Evolutionary conservation across 495 filamentous ascomycete genomes (phyloP).

Genomic region (Xylaria venustula): DNA sequence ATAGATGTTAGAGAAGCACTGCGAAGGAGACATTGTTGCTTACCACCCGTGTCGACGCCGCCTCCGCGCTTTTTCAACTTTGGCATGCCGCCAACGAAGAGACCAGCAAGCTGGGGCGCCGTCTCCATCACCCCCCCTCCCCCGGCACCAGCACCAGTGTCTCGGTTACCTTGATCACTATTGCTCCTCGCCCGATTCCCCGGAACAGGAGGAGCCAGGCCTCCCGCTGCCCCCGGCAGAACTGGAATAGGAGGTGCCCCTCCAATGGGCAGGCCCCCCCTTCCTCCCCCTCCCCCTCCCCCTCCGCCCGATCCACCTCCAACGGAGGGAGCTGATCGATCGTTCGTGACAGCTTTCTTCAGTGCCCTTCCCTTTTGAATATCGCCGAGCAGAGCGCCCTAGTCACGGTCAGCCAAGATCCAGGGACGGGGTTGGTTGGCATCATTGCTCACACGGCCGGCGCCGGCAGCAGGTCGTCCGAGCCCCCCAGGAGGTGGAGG

Average conservation of each 20-base stretch:
- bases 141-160: constrained; percentile 17
- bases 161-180: constrained; percentile 59
- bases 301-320: constrained; percentile 53
- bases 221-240: constrained; percentile 52
- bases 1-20: constrained; percentile 25
- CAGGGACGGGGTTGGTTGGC: constrained; percentile 15
- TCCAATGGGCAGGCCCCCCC: constrained; percentile 51
- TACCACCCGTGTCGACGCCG: constrained; percentile 83
- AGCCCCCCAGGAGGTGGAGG: constrained; percentile 56
- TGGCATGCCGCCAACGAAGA: constrained; percentile 94
- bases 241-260: constrained; percentile 83
- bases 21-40: constrained; percentile 8
- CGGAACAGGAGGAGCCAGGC: constrained; percentile 77
- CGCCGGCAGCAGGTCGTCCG: constrained; percentile 29
- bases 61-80: constrained; percentile 84
- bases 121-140: constrained; percentile 48
- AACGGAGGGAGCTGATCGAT: constrained; percentile 82
- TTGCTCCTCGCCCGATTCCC: constrained; percentile 74
- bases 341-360: constrained; percentile 91
- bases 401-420: constrained; percentile 34
- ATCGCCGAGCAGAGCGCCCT: constrained; percentile 88
- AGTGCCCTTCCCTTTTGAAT: constrained; percentile 79
- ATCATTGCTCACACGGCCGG: constrained; percentile 21
- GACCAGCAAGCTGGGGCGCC: constrained; percentile 79
- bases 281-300: constrained; percentile 49